phyloP scores from a whole-genome alignment of 768 basidiomycete species.

The Dendrothele bispora region DNA sequence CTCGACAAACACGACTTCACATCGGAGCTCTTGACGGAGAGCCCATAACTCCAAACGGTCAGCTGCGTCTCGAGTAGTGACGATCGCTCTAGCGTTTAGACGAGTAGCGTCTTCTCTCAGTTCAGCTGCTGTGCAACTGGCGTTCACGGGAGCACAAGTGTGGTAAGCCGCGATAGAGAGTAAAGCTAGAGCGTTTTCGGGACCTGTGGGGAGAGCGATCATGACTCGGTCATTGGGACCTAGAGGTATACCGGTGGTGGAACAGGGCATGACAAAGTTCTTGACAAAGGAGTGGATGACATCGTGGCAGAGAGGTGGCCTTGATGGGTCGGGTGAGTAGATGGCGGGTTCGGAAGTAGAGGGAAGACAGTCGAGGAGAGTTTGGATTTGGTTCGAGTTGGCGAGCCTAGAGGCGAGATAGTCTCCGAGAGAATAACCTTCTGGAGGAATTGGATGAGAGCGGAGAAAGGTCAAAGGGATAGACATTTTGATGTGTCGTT shows the following conservation, averaged over 20 bases:
- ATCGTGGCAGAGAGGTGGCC: conserved; percentile 35
- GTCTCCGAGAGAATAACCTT: conserved; percentile 36
- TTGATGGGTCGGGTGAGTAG: conserved; percentile 35
- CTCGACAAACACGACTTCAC: conserved; percentile 38
- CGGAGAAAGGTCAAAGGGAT: conserved; percentile 34
- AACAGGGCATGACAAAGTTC: conserved; percentile 38
- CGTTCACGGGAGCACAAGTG: conserved; percentile 48
- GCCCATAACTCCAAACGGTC: conserved; percentile 35
- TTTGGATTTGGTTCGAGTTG: conserved; percentile 24
- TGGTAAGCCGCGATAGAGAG: conserved; percentile 42
- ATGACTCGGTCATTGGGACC: conserved; percentile 47
- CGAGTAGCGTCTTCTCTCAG: conserved; percentile 41
- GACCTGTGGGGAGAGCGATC: conserved; percentile 43
- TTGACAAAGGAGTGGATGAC: conserved; percentile 36
- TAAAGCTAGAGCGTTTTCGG: conserved; percentile 47
- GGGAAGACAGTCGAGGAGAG: conserved; percentile 42
- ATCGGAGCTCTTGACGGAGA: conserved; percentile 34
- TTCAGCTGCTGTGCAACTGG: conserved; percentile 43
- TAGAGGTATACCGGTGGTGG: conserved; percentile 24
- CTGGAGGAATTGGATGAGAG: conserved; percentile 19
- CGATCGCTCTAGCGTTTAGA: conserved; percentile 37
- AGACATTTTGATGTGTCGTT: conserved; percentile 29
- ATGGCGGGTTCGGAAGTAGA: conserved; percentile 34
- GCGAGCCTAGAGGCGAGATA: conserved; percentile 31
- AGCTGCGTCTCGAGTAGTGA: conserved; percentile 40